Evolutionary conservation across 179 eudicot species (phyloP).

Genomic region (Vitellaria paradoxa): DNA sequence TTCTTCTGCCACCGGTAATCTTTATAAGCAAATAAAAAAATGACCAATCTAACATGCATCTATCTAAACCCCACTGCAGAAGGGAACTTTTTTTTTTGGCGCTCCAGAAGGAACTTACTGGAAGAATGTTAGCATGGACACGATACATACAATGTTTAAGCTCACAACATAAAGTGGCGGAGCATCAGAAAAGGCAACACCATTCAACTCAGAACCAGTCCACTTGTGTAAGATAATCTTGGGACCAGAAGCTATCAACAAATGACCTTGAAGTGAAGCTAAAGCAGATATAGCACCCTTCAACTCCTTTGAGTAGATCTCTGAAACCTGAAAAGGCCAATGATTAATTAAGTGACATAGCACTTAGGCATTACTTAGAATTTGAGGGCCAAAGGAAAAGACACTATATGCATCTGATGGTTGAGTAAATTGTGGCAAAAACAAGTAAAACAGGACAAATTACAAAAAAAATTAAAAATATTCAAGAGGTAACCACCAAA

Average conservation of each 20-base stretch:
- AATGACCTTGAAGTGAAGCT: constrained; percentile 95
- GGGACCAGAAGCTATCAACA: constrained; percentile 97
- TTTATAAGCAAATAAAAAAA: constrained; percentile 6
- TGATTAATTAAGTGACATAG: neutral
- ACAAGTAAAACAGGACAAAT: neutral
- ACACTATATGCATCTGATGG: neutral
- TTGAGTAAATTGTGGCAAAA: neutral
- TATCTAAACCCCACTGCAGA: neutral
- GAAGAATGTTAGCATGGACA: constrained; percentile 4
- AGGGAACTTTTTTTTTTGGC: too few relatives aligned
- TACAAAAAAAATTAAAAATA: neutral
- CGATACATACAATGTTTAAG: constrained; percentile 79
- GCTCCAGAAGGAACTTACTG: neutral
- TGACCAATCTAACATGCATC: neutral
- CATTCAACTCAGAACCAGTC: constrained; percentile 92
- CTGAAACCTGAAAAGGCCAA: constrained; percentile 55
- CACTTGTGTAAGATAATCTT: constrained; percentile 91
- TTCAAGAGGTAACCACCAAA: constrained; percentile 58
- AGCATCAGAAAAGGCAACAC: constrained; percentile 88
- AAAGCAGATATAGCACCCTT: constrained; percentile 98
- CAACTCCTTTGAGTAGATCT: constrained; percentile 86
- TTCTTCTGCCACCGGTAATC: neutral
- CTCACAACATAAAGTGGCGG: constrained; percentile 99
- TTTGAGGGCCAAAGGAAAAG: constrained; percentile 6
- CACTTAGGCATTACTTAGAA: neutral